Conservation (phyloP, 2,329 filamentous ascomycete species). For the Aspergillus ruber region DNA sequence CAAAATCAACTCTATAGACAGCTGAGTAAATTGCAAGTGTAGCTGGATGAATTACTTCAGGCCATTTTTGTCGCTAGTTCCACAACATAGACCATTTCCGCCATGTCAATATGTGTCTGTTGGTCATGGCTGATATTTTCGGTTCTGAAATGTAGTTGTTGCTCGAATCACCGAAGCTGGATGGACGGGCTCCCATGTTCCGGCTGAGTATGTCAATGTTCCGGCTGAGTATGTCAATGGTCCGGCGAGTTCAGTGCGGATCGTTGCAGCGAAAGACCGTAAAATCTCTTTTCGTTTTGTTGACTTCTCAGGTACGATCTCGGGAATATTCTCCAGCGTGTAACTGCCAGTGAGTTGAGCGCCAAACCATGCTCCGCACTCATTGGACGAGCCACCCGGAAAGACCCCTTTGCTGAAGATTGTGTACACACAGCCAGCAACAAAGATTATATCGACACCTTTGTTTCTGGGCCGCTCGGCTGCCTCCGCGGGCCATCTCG, state of each 20-base stretch:
- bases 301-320: slow-evolving; percentile 6
- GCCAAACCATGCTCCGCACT: slow-evolving; percentile 7
- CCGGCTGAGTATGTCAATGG: slow-evolving; percentile 9
- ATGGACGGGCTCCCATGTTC: slow-evolving; percentile 11
- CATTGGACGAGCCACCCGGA: slow-evolving; percentile 6
- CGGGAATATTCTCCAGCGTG: slow-evolving; percentile 2
- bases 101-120: too few relatives aligned
- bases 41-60: not conserved
- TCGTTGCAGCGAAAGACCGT: slow-evolving; percentile 3
- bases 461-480: slow-evolving; percentile 5
- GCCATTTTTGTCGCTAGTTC: too few relatives aligned
- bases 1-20: too few relatives aligned
- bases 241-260: slow-evolving; percentile 3
- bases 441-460: slow-evolving; percentile 6
- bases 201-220: slow-evolving; percentile 10
- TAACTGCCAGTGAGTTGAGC: slow-evolving; percentile 3
- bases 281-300: slow-evolving; percentile 3
- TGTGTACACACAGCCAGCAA: slow-evolving; percentile 9
- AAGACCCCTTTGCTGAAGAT: slow-evolving; percentile 11
- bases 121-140: too few relatives aligned
- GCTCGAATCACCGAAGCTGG: too few relatives aligned
- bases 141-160: too few relatives aligned
- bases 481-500: slow-evolving; percentile 2
- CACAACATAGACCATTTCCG: too few relatives aligned
- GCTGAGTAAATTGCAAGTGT: not conserved